phyloP scores from a whole-genome alignment of 2,329 filamentous ascomycete species.

The Calonectria honghensis region DNA sequence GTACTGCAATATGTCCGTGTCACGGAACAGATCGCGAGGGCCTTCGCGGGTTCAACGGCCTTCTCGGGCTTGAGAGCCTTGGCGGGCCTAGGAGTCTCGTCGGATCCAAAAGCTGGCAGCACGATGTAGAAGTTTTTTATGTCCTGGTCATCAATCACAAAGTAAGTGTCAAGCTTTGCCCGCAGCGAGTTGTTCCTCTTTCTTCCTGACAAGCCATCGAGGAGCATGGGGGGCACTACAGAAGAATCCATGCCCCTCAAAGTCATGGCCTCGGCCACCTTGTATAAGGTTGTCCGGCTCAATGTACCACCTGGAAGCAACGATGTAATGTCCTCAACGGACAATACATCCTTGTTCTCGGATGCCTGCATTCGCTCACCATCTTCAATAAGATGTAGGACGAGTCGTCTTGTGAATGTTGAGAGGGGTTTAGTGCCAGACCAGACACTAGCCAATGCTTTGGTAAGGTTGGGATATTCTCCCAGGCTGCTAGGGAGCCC shows the following conservation, averaged over 20 bases:
- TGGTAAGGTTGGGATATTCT: not conserved
- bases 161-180: not conserved
- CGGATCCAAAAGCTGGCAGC: not conserved
- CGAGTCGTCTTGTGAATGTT: not conserved
- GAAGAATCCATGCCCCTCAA: not conserved
- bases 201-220: not conserved
- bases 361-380: not conserved
- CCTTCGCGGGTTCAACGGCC: no score
- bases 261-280: conserved; percentile 4
- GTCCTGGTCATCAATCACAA: not conserved
- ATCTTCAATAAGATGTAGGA: not conserved
- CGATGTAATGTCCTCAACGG: not conserved
- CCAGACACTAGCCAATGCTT: not conserved
- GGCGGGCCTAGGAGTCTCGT: no score
- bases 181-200: not conserved
- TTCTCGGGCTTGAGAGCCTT: no score
- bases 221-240: not conserved
- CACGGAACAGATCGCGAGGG: not conserved
- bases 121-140: not conserved
- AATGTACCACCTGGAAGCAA: not conserved
- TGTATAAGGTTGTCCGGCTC: not conserved
- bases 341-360: not conserved
- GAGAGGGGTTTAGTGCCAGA: not conserved
- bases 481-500: not conserved
- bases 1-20: not conserved